Conservation (phyloP, 2,329 filamentous ascomycete genomes). For the Xylariaceae sp. region DNA sequence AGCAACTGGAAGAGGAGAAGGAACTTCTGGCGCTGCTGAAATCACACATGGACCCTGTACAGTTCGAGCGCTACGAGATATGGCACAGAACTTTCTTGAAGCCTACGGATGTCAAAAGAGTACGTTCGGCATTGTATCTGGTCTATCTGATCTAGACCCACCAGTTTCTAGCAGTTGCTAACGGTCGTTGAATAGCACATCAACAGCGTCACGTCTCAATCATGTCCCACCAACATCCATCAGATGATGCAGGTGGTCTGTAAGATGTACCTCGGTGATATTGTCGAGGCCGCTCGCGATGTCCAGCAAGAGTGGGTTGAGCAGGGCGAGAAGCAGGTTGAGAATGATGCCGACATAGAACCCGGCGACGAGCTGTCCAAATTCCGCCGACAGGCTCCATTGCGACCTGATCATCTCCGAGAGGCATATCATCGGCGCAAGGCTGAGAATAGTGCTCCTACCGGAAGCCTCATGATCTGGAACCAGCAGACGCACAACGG, state of each 20-base stretch:
- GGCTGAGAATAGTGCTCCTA: constrained; percentile 56
- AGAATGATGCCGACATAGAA: constrained; percentile 35
- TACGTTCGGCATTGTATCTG: constrained; percentile 33
- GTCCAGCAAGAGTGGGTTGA: constrained; percentile 70
- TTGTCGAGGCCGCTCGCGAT: constrained; percentile 67
- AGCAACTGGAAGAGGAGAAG: constrained; percentile 62
- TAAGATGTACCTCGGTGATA: constrained; percentile 72
- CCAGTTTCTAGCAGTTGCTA: background rate
- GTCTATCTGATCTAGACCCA: background rate
- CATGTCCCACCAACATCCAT: constrained; percentile 68
- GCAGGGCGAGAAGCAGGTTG: constrained; percentile 54
- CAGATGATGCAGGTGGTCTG: constrained; percentile 72
- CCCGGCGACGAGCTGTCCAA: constrained; percentile 32
- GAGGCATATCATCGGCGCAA: constrained; percentile 70
- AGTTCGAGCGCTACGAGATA: constrained; percentile 66
- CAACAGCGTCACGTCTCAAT: constrained; percentile 77
- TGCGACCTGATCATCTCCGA: constrained; percentile 70
- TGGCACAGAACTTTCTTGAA: constrained; percentile 67
- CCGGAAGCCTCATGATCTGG: constrained; percentile 58
- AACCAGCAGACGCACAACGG: constrained; percentile 58
- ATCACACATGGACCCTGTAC: constrained; percentile 60
- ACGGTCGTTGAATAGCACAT: constrained; percentile 50
- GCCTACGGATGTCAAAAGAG: constrained; percentile 64
- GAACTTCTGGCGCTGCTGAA: constrained; percentile 58
- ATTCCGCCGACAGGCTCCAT: constrained; percentile 47